Evolutionary conservation across 345 rosid species (phyloP).

Genomic region (Dipteronia dyeriana): DNA sequence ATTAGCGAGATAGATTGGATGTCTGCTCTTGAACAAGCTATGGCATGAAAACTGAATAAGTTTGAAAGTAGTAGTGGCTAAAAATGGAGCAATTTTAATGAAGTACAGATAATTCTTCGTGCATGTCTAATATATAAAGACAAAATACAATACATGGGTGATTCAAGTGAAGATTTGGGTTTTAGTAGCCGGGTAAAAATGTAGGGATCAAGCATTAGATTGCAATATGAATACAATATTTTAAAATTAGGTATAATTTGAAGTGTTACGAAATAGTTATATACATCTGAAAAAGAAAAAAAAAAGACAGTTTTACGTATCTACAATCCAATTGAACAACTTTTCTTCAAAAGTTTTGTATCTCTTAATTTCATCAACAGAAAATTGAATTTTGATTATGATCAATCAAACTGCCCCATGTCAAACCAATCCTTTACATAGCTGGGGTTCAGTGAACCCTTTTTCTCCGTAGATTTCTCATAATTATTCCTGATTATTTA

Average conservation of each 20-base stretch:
- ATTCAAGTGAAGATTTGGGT: too few relatives aligned
- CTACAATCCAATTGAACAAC: background rate
- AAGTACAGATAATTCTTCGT: background rate
- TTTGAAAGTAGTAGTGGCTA: too few relatives aligned
- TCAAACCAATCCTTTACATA: background rate
- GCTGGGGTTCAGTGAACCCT: too few relatives aligned
- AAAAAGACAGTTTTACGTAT: background rate
- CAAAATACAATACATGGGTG: too few relatives aligned
- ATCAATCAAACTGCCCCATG: background rate
- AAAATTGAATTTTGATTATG: background rate
- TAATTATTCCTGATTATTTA: too few relatives aligned
- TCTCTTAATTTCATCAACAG: background rate
- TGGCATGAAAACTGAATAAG: background rate
- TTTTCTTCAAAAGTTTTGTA: background rate
- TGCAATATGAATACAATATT: background rate
- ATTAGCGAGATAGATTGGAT: background rate
- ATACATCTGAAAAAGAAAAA: background rate
- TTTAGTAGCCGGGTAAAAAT: too few relatives aligned
- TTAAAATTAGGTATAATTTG: background rate
- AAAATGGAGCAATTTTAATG: background rate
- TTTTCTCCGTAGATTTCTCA: too few relatives aligned
- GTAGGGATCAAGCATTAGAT: background rate
- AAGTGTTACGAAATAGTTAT: background rate
- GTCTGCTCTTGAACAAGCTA: constrained; percentile 5
- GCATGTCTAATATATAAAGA: too few relatives aligned